phyloP scores from a whole-genome alignment of 169 alveolate species.

The Eimeria brunetti region DNA sequence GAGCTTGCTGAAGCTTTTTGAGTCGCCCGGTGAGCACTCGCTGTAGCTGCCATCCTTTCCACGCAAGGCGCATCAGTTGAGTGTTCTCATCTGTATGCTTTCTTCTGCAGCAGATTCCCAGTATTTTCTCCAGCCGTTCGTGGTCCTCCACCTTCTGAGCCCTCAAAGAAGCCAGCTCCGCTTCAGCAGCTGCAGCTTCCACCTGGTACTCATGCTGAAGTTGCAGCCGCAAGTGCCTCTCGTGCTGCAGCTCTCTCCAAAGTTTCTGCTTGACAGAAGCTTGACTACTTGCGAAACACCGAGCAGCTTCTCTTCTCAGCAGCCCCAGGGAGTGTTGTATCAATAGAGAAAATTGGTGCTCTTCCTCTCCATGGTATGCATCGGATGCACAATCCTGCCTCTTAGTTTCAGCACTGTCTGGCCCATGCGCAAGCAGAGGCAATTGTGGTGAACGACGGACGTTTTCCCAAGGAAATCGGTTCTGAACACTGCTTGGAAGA shows the following conservation, averaged over 20 bases:
- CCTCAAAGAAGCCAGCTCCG: constrained; percentile 31
- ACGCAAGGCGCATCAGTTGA: constrained; percentile 28
- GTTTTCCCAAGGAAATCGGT: background rate
- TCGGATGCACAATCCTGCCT: background rate
- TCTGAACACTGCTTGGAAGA: background rate
- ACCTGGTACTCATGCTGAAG: constrained; percentile 57
- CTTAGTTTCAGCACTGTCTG: background rate
- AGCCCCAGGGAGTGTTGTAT: constrained; percentile 40
- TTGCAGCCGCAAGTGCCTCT: constrained; percentile 39
- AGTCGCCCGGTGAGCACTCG: constrained; percentile 24
- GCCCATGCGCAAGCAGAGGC: constrained; percentile 14
- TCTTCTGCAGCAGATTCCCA: constrained; percentile 27
- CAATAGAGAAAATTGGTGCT: constrained; percentile 54
- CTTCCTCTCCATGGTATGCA: constrained; percentile 48
- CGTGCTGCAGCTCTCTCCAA: constrained; percentile 52
- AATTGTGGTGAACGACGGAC: background rate
- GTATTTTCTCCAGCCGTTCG: constrained; percentile 16
- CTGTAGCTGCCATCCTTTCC: constrained; percentile 60
- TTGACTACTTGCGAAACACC: constrained; percentile 59
- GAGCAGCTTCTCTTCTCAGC: constrained; percentile 50
- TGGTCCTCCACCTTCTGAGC: background rate
- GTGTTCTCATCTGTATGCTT: constrained; percentile 11
- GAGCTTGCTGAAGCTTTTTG: constrained; percentile 21
- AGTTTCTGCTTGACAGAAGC: constrained; percentile 59
- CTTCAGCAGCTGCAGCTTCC: constrained; percentile 50